phyloP scores from a whole-genome alignment of 176 grass and related monocot genomes.

The Thinopyrum elongatum region DNA sequence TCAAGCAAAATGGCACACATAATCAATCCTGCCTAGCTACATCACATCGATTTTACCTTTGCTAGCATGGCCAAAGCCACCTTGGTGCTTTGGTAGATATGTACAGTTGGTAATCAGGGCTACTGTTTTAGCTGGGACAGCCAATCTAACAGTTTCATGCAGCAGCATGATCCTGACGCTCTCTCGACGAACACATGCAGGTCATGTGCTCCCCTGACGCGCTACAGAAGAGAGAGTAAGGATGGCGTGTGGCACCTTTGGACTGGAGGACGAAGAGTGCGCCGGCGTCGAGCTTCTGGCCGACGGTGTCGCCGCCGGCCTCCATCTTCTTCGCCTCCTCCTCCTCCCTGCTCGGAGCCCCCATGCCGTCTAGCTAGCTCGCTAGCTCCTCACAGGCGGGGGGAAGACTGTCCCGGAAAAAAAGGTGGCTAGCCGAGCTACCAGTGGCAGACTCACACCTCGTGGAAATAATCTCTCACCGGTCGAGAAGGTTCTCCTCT shows the following conservation, averaged over 20 bases:
- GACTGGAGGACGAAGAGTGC: conserved; percentile 92
- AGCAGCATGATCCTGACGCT: neutral
- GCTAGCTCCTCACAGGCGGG: neutral
- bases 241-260: too few relatives aligned
- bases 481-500: neutral
- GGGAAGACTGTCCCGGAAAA: neutral
- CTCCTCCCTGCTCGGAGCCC: conserved; percentile 25
- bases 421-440: neutral
- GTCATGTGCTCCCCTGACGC: neutral
- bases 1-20: neutral
- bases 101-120: neutral
- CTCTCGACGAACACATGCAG: neutral
- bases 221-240: neutral
- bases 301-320: conserved; percentile 40
- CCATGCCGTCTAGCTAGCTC: conserved; percentile 1
- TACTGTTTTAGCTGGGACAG: neutral
- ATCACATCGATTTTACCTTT: neutral
- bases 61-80: neutral
- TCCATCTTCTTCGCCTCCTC: conserved; percentile 55
- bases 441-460: neutral
- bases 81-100: neutral
- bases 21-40: neutral
- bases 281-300: conserved; percentile 78
- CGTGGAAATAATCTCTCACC: neutral
- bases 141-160: neutral